phyloP scores from a whole-genome alignment of 371 early-diverging fungal species.

The Mucor plumbeus region DNA sequence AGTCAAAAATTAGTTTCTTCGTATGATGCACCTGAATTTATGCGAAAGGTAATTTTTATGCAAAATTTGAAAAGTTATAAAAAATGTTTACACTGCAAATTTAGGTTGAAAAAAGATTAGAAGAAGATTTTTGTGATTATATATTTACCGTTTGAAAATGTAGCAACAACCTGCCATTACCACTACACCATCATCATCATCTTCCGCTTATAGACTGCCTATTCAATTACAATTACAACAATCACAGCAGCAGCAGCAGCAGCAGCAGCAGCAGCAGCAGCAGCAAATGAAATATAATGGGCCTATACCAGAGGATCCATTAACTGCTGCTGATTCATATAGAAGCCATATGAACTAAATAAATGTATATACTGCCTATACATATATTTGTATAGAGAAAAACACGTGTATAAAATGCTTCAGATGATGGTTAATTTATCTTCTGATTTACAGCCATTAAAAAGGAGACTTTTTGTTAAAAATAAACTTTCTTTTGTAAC shows the following conservation, averaged over 20 bases:
- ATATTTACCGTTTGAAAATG: background rate
- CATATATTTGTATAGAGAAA: background rate
- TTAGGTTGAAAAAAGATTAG: slow-evolving; percentile 71
- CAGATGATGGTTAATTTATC: slow-evolving; percentile 5
- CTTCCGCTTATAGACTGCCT: background rate
- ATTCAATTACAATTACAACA: slow-evolving; percentile 8
- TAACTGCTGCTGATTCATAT: slow-evolving; percentile 38
- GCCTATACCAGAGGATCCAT: slow-evolving; percentile 40
- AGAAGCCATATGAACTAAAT: slow-evolving; percentile 21
- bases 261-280: slow-evolving; percentile 8
- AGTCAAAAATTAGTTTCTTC: slow-evolving; percentile 64
- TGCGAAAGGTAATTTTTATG: slow-evolving; percentile 66
- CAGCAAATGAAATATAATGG: slow-evolving; percentile 24
- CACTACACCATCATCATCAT: background rate
- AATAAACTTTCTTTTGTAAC: slow-evolving; percentile 8
- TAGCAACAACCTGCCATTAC: background rate
- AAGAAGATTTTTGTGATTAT: slow-evolving; percentile 64
- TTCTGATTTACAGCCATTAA: background rate
- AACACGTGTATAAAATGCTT: slow-evolving; percentile 1
- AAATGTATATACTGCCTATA: background rate
- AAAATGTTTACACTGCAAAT: background rate
- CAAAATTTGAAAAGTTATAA: background rate
- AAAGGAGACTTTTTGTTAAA: slow-evolving; percentile 1
- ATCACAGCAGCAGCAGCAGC: slow-evolving; percentile 2
- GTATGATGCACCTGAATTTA: slow-evolving; percentile 78